phyloP scores from a whole-genome alignment of 2,329 filamentous ascomycete species.

The Ophiosphaerella herpotricha region DNA sequence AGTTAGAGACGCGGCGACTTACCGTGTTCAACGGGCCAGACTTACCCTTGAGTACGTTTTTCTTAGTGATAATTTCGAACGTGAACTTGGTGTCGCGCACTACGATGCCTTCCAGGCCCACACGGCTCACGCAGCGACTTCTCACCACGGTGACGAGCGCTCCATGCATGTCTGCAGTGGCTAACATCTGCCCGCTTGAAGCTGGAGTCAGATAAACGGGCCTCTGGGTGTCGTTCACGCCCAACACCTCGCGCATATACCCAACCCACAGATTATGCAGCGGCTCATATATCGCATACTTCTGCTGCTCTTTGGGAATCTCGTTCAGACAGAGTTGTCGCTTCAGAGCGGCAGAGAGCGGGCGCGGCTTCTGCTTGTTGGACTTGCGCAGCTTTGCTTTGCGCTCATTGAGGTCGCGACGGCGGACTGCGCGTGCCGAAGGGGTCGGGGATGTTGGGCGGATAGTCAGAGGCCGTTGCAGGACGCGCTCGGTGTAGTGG shows the following conservation, averaged over 20 bases:
- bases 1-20: constrained; percentile 5
- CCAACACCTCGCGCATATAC: constrained; percentile 83
- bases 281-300: constrained; percentile 76
- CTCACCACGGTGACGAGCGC: constrained; percentile 81
- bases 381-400: constrained; percentile 34
- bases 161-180: constrained; percentile 88
- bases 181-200: constrained; percentile 72
- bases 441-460: constrained; percentile 72
- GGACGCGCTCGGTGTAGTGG: constrained; percentile 81
- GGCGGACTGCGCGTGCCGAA: constrained; percentile 44
- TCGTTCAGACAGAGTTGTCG: constrained; percentile 74
- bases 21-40: constrained; percentile 8
- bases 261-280: constrained; percentile 79
- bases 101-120: constrained; percentile 84
- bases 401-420: constrained; percentile 59
- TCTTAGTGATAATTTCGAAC: constrained; percentile 79
- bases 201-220: constrained; percentile 58
- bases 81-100: constrained; percentile 85
- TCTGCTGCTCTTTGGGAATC: constrained; percentile 69
- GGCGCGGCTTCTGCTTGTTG: constrained; percentile 61
- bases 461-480: constrained; percentile 79
- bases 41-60: constrained; percentile 70
- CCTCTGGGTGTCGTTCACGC: constrained; percentile 52
- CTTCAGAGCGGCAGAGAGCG: constrained; percentile 80
- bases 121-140: constrained; percentile 77